Percentiles rank a stretch among this genome's conserved stretches.
phyloP scores from a whole-genome alignment of 2,329 filamentous ascomycete genomes.

The Curvularia eragrostidis region DNA sequence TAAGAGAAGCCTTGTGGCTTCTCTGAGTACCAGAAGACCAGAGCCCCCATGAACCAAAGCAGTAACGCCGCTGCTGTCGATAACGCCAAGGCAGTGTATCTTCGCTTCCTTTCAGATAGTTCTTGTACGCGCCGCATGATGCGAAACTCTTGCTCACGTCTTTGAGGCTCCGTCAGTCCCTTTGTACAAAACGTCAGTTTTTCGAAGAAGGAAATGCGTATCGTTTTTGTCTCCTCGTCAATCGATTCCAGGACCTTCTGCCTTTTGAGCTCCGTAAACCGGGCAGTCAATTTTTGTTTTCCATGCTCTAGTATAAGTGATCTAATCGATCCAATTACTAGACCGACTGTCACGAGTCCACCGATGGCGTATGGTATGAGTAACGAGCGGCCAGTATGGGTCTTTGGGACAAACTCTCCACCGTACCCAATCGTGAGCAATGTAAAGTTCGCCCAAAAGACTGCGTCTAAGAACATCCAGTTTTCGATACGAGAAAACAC shows the following conservation, averaged over 20 bases:
- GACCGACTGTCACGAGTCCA: conserved; percentile 62
- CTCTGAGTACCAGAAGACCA: conserved; percentile 59
- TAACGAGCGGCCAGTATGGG: conserved; percentile 58
- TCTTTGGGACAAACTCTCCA: conserved; percentile 57
- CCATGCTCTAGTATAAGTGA: conserved; percentile 59
- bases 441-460: conserved; percentile 65
- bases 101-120: conserved; percentile 44
- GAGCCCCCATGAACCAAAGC: conserved; percentile 58
- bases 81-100: conserved; percentile 51
- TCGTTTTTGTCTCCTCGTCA: conserved; percentile 50
- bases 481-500: conserved; percentile 58
- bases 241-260: conserved; percentile 51
- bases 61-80: conserved; percentile 49
- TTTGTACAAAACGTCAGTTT: conserved; percentile 52
- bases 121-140: conserved; percentile 53
- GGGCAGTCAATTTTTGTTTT: conserved; percentile 58
- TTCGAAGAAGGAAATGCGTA: conserved; percentile 53
- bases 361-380: conserved; percentile 63
- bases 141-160: conserved; percentile 57
- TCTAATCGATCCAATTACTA: conserved; percentile 62
- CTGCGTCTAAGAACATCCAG: conserved; percentile 61
- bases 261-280: conserved; percentile 59
- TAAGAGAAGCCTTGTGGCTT: conserved; percentile 58
- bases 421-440: conserved; percentile 63
- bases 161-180: conserved; percentile 47